These are phyloP conservation scores for Penicillium macrosclerotiorum DNA, from an alignment of 495 filamentous ascomycete genomes.

Conservation along the genomic window DNA sequence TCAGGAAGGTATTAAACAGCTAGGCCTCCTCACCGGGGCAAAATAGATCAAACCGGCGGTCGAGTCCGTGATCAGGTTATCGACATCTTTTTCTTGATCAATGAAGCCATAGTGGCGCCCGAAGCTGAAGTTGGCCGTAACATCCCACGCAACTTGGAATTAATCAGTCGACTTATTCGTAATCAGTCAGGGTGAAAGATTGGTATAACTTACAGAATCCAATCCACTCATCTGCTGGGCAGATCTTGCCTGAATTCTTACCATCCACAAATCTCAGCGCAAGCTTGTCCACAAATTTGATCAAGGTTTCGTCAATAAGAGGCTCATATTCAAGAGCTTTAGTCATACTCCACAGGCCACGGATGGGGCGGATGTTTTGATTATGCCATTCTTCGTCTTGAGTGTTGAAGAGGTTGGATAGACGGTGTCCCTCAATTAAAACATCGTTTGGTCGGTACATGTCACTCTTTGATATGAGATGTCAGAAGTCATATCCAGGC, in stretches of 20 bases:
- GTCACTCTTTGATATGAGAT: slow-evolving; percentile 17
- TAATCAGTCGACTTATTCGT: too few species aligned
- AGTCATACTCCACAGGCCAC: slow-evolving; percentile 38
- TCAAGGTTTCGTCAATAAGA: slow-evolving; percentile 27
- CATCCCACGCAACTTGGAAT: slow-evolving; percentile 46
- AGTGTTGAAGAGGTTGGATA: slow-evolving; percentile 38
- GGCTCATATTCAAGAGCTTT: slow-evolving; percentile 32
- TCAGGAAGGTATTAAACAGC: neutral
- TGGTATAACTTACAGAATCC: slow-evolving; percentile 32
- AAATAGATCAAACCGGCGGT: slow-evolving; percentile 18
- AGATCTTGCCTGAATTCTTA: slow-evolving; percentile 18
- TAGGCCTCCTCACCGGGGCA: slow-evolving; percentile 16
- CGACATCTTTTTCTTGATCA: slow-evolving; percentile 36
- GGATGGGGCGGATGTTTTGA: slow-evolving; percentile 27
- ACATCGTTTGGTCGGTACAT: slow-evolving; percentile 27
- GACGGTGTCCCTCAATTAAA: slow-evolving; percentile 20
- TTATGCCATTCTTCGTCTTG: slow-evolving; percentile 43
- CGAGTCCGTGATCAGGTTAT: slow-evolving; percentile 27
- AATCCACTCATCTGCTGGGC: slow-evolving; percentile 39
- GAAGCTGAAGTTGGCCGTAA: slow-evolving; percentile 41
- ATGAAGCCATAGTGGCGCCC: slow-evolving; percentile 40
- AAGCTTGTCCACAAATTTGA: slow-evolving; percentile 22
- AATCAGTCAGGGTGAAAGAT: neutral
- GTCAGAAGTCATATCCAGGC: neutral
- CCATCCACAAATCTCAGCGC: slow-evolving; percentile 18